A percentile compares a stretch with the other conserved stretches of the same genome.
phyloP scores from a whole-genome alignment of 2,329 filamentous ascomycete genomes.

The Cyclaneusma minus region DNA sequence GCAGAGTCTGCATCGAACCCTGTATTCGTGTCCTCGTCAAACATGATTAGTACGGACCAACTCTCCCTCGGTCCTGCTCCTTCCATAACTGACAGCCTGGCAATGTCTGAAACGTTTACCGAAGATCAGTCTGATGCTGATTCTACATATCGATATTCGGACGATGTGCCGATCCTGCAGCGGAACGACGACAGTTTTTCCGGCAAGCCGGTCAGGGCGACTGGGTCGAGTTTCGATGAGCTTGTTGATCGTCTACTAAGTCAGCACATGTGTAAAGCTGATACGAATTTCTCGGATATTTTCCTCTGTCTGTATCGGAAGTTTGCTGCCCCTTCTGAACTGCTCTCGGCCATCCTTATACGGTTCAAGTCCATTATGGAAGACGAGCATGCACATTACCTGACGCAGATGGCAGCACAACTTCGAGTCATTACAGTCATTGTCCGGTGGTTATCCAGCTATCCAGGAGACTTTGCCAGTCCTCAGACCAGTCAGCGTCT shows the following conservation, averaged over 20 bases:
- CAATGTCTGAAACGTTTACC: too few species aligned
- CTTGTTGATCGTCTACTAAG: slow-evolving; percentile 77
- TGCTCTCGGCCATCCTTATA: slow-evolving; percentile 65
- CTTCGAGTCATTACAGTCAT: slow-evolving; percentile 71
- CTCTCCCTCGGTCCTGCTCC: too few species aligned
- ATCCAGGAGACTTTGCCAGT: slow-evolving; percentile 86
- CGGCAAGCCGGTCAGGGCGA: slow-evolving; percentile 32
- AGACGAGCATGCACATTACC: slow-evolving; percentile 49
- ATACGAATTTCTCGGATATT: slow-evolving; percentile 74
- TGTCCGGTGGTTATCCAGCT: slow-evolving; percentile 76
- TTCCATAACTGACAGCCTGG: too few species aligned
- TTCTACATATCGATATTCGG: slow-evolving; percentile 49
- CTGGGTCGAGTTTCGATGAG: slow-evolving; percentile 47
- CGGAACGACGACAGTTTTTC: slow-evolving; percentile 48
- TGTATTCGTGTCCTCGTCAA: too few species aligned
- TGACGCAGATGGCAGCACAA: slow-evolving; percentile 68
- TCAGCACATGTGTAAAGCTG: slow-evolving; percentile 70
- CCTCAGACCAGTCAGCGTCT: slow-evolving; percentile 56
- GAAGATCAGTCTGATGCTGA: slow-evolving; percentile 60
- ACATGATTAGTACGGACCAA: too few species aligned
- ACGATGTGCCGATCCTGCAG: slow-evolving; percentile 52
- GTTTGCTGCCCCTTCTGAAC: slow-evolving; percentile 66
- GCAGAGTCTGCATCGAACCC: too few species aligned
- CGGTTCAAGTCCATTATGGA: slow-evolving; percentile 58
- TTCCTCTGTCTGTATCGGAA: slow-evolving; percentile 91